These are phyloP conservation scores for Candida maesae DNA, from an alignment of 805 yeast genomes.

Conservation along the genomic window DNA sequence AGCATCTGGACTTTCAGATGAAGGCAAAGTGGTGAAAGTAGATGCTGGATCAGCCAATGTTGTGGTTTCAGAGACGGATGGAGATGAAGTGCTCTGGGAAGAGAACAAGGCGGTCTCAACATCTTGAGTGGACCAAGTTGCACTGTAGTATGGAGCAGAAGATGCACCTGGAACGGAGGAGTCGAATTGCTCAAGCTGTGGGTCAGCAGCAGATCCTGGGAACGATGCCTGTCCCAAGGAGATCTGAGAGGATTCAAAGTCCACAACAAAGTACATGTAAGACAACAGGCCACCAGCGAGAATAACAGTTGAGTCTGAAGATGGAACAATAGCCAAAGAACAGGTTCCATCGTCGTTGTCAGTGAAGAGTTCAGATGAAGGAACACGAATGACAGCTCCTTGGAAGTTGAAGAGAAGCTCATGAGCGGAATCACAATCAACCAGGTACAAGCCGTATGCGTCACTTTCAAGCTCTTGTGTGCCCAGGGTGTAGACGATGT, in stretches of 20 bases:
- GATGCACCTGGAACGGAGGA: constrained; percentile 9
- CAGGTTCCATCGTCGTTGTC: constrained; percentile 15
- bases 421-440: constrained; percentile 8
- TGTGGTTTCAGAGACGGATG: neutral
- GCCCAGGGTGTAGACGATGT: constrained; percentile 7
- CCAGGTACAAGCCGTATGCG: constrained; percentile 7
- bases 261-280: constrained; percentile 13
- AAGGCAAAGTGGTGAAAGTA: neutral
- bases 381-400: constrained; percentile 10
- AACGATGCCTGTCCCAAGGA: constrained; percentile 14
- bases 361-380: constrained; percentile 7
- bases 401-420: constrained; percentile 14
- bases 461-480: constrained; percentile 5
- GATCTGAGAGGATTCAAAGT: constrained; percentile 8
- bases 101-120: constrained; percentile 6
- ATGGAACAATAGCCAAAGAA: constrained; percentile 12
- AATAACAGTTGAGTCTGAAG: constrained; percentile 3
- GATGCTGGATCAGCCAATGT: neutral
- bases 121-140: neutral
- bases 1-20: neutral
- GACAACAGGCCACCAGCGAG: constrained; percentile 14
- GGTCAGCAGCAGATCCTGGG: constrained; percentile 14
- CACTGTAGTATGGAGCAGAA: constrained; percentile 7
- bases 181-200: neutral
- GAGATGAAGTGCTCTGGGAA: neutral